Conservation (phyloP, 345 rosid genomes). For the Populus tremula region DNA sequence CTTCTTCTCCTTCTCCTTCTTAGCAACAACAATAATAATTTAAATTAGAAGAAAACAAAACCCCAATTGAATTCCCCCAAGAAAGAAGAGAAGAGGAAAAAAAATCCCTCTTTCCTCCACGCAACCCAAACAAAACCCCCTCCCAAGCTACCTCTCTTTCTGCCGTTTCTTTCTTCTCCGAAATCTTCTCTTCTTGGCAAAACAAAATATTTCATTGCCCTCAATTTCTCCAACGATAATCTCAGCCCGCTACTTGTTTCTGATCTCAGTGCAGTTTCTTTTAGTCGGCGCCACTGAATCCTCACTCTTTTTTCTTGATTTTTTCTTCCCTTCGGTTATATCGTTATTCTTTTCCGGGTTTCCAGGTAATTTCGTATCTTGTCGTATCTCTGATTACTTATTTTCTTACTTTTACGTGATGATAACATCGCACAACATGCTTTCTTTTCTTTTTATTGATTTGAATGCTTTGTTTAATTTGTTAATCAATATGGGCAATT, state of each 20-base stretch:
- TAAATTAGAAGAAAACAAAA: neutral
- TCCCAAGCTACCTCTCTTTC: neutral
- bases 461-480: neutral
- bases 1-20: neutral
- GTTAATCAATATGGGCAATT: neutral
- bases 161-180: neutral
- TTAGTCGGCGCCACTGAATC: neutral
- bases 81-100: neutral
- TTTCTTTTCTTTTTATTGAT: neutral
- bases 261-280: neutral
- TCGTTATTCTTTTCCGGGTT: slow-evolving; percentile 1
- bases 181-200: neutral
- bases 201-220: neutral
- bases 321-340: neutral
- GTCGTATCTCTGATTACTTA: neutral
- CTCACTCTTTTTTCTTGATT: neutral
- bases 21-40: neutral
- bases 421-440: neutral
- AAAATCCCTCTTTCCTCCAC: neutral
- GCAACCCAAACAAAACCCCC: neutral
- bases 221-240: too few species aligned
- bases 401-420: neutral
- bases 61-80: neutral
- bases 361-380: slow-evolving; percentile 15
- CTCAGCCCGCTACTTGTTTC: neutral